Evolutionary conservation across 2,329 filamentous ascomycete genomes (phyloP).

Genomic region (Hymenoscyphus salicellus): DNA sequence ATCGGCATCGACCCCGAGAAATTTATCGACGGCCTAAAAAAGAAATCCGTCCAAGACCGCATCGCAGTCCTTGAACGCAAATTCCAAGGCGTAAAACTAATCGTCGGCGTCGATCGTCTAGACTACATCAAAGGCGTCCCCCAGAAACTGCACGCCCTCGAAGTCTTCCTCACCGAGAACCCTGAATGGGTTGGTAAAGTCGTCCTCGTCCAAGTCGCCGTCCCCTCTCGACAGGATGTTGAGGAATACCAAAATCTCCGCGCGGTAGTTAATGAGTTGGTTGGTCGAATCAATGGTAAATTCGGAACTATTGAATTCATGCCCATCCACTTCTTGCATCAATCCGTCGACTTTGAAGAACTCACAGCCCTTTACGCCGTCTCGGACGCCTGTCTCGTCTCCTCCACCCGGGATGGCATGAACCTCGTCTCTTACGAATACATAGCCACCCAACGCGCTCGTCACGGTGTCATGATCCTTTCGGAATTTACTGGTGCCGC

Average conservation of each 20-base stretch:
- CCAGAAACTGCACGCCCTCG: slow-evolving; percentile 92
- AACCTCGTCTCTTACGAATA: slow-evolving; percentile 98
- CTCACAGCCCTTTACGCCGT: slow-evolving; percentile 90
- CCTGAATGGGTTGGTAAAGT: slow-evolving; percentile 98
- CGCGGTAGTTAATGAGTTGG: slow-evolving; percentile 92
- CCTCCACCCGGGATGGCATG: slow-evolving; percentile 97
- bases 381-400: slow-evolving; percentile 88
- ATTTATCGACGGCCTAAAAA: slow-evolving; percentile 84
- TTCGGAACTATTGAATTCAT: slow-evolving; percentile 98
- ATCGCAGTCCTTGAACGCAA: slow-evolving; percentile 83
- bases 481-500: slow-evolving; percentile 96
- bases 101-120: slow-evolving; percentile 92
- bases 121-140: slow-evolving; percentile 99
- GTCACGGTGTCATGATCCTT: slow-evolving; percentile 89
- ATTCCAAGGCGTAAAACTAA: slow-evolving; percentile 93
- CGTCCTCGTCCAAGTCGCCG: slow-evolving; percentile 91
- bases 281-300: slow-evolving; percentile 93
- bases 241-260: slow-evolving; percentile 97
- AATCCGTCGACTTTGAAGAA: slow-evolving; percentile 92
- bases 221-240: slow-evolving; percentile 91
- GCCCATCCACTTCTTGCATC: slow-evolving; percentile 98
- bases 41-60: slow-evolving; percentile 80
- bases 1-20: slow-evolving; percentile 98
- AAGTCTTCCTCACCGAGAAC: slow-evolving; percentile 94
- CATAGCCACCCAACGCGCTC: slow-evolving; percentile 86